These are phyloP conservation scores for Eucalyptus virginea DNA, from an alignment of 345 rosid genomes.

Conservation along the genomic window DNA sequence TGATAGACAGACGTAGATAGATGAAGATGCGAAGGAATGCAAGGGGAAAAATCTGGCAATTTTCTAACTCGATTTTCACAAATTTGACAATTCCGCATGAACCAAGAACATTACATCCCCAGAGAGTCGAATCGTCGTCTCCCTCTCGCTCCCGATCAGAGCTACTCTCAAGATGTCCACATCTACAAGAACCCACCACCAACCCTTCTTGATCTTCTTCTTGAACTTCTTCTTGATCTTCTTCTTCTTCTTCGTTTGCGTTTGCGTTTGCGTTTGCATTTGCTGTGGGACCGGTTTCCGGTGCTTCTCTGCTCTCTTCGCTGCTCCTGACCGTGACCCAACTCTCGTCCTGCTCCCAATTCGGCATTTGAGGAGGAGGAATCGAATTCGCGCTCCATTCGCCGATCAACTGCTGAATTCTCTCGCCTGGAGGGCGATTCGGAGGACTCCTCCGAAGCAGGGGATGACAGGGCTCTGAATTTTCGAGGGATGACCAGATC, in stretches of 20 bases:
- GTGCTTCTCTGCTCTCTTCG: neutral
- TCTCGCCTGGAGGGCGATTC: neutral
- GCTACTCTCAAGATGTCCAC: neutral
- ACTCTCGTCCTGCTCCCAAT: constrained; percentile 22
- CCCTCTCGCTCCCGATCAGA: neutral
- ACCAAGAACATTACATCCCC: neutral
- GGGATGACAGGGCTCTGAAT: neutral
- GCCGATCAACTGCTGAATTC: constrained; percentile 18
- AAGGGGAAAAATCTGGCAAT: neutral
- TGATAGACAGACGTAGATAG: accelerated
- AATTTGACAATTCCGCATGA: neutral
- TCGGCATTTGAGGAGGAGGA: neutral
- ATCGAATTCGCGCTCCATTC: neutral
- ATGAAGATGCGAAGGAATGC: neutral
- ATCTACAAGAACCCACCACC: neutral
- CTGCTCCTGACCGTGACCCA: constrained; percentile 41
- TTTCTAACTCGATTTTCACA: neutral
- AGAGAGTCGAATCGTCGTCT: neutral
- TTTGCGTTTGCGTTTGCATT: neutral
- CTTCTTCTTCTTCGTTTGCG: neutral
- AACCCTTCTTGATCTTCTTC: neutral
- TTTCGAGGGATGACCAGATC: constrained; percentile 15
- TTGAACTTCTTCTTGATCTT: neutral
- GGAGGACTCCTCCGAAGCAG: neutral
- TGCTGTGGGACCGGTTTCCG: neutral